Evolutionary conservation across 768 basidiomycete species (phyloP).

Genomic region (Psilocybe subaeruginosa): DNA sequence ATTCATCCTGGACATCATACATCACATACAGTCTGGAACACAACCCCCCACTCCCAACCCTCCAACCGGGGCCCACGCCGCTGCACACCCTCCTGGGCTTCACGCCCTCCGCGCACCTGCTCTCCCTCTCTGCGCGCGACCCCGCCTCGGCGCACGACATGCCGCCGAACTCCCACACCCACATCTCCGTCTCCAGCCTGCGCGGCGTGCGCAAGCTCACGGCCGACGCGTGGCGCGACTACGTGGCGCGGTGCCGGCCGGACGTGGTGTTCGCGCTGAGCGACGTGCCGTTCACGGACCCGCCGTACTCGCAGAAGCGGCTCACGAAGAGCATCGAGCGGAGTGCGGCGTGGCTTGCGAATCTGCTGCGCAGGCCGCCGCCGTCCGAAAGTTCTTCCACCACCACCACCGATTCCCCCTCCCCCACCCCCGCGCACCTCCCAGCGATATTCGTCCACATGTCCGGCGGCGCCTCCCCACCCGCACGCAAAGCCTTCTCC

Average conservation of each 20-base stretch:
- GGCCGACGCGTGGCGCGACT: conserved; percentile 55
- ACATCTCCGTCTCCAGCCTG: conserved; percentile 59
- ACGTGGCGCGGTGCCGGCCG: conserved; percentile 56
- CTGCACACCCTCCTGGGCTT: conserved; percentile 73
- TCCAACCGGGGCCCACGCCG: conserved; percentile 52
- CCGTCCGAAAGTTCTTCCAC: no score
- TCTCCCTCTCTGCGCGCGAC: conserved; percentile 68
- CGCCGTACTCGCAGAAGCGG: conserved; percentile 78
- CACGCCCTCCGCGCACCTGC: conserved; percentile 44
- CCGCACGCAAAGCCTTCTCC: conserved; percentile 70
- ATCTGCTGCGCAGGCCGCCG: conserved; percentile 40
- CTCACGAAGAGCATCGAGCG: conserved; percentile 77
- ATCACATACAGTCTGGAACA: conserved; percentile 71
- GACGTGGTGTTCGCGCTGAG: conserved; percentile 74
- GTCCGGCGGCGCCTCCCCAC: conserved; percentile 56
- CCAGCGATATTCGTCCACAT: conserved; percentile 70
- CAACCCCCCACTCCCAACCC: conserved; percentile 65
- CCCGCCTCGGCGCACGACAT: conserved; percentile 66
- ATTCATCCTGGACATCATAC: no score
- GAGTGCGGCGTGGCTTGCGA: conserved; percentile 63
- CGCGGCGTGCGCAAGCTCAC: conserved; percentile 76
- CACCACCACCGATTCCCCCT: conserved; percentile 14
- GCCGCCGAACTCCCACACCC: conserved; percentile 69
- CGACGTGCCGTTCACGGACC: conserved; percentile 67
- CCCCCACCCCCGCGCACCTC: conserved; percentile 17